Percentiles rank a stretch among this genome's conserved stretches.
Conservation (phyloP, 345 rosid species). For the Bruguiera sexangula region DNA sequence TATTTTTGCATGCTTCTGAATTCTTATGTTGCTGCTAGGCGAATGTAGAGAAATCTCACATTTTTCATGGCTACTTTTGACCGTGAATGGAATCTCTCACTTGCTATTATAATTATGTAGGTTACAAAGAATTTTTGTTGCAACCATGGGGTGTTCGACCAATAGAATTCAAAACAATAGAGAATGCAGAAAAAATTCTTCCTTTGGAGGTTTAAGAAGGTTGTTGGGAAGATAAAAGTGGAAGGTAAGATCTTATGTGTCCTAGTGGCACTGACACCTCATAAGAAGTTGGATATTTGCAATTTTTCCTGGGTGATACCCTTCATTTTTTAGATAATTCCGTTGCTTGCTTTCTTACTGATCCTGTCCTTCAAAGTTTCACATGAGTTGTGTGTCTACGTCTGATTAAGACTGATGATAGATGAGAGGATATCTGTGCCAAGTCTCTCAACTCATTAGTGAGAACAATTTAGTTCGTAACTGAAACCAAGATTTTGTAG, state of each 20-base stretch:
- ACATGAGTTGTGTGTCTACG: no score
- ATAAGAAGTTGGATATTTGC: not conserved
- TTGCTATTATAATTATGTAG: constrained; percentile 29
- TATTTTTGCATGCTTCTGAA: constrained; percentile 11
- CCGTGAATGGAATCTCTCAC: constrained; percentile 11
- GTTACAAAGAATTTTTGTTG: constrained; percentile 70
- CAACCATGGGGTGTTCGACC: constrained; percentile 71
- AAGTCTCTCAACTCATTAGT: not conserved
- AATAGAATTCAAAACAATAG: constrained; percentile 36
- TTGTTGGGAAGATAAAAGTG: constrained; percentile 73
- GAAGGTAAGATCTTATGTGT: constrained; percentile 55
- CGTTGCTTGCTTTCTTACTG: no score
- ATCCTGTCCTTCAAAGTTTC: no score
- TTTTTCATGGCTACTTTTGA: constrained; percentile 3
- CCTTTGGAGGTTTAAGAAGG: constrained; percentile 50
- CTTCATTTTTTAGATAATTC: not conserved
- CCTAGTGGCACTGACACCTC: not conserved
- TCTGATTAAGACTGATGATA: not conserved
- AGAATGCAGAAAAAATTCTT: constrained; percentile 42
- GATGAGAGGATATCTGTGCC: not conserved
- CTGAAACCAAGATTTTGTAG: not conserved
- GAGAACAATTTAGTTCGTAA: not conserved
- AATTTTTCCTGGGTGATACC: not conserved
- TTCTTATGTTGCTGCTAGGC: constrained; percentile 5
- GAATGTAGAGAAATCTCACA: constrained; percentile 26